Conservation (phyloP, 306 rosid genomes). For the Sesbania bispinosa region DNA sequence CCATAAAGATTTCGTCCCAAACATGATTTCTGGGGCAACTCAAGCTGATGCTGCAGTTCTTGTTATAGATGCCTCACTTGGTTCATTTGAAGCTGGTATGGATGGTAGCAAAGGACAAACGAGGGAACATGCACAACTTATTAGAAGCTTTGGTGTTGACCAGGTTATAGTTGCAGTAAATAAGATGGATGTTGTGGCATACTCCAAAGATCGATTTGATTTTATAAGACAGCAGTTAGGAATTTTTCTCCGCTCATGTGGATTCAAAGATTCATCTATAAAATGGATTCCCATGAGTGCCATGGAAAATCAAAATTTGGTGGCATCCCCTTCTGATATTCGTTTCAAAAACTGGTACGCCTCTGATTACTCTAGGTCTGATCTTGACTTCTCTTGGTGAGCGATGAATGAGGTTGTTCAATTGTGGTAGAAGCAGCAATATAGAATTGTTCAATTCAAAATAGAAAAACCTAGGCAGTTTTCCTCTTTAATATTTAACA, state of each 20-base stretch:
- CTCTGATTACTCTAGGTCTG: not conserved
- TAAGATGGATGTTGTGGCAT: slow-evolving; percentile 89
- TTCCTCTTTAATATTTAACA: not conserved
- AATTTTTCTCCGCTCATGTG: slow-evolving; percentile 76
- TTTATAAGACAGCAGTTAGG: slow-evolving; percentile 71
- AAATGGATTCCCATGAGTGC: slow-evolving; percentile 91
- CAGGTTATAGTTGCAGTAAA: slow-evolving; percentile 85
- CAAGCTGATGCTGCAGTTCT: slow-evolving; percentile 98
- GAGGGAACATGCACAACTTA: slow-evolving; percentile 88
- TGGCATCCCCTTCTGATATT: slow-evolving; percentile 70
- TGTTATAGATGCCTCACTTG: slow-evolving; percentile 87
- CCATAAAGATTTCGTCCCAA: slow-evolving; percentile 97
- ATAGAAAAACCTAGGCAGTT: not conserved
- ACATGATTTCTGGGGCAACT: slow-evolving; percentile 96
- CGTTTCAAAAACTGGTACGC: slow-evolving; percentile 71
- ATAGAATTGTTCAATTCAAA: not conserved
- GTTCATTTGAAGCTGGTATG: slow-evolving; percentile 92
- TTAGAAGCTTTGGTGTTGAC: slow-evolving; percentile 98
- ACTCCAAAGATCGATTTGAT: slow-evolving; percentile 84
- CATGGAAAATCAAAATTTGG: slow-evolving; percentile 94
- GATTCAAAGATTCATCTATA: slow-evolving; percentile 70
- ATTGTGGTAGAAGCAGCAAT: not conserved
- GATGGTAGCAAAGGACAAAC: slow-evolving; percentile 88
- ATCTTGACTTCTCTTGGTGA: slow-evolving; percentile 13
- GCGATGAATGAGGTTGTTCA: not conserved